Base-by-base conservation (phyloP, 2,329 filamentous ascomycete species). In the Drechslera avenae region DNA sequence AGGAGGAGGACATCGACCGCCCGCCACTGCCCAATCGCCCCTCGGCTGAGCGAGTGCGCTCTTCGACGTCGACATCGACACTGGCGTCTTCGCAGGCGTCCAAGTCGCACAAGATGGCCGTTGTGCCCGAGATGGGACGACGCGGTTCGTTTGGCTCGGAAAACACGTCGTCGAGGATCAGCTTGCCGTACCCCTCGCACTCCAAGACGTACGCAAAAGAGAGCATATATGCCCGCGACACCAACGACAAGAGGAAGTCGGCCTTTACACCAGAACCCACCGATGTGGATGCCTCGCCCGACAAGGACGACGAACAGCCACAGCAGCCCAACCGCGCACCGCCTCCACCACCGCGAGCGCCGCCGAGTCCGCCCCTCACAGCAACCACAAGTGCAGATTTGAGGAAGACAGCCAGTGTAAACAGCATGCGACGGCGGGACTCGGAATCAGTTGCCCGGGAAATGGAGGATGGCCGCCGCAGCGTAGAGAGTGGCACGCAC, bases 171-270 rank as follows among this genome's bases (percentile, higher is more conserved):
- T 73, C 75, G 33, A 64, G 72, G 42, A 64, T 73, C 31, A 73
- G 71, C 56, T 63, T 89, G 34, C 87, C 90, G 5, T 96, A 96
- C 69, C 90, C 91, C 1, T 81, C 82, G 9, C 91, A 95, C 74
- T 94, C 89, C 75, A 97, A 95, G 75, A 89, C 89, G 10, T 90
- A 96, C 73, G 95, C 91, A 79, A 94, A 91, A 73, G 93, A 97
- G 76, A 84, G 86, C 36, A 84, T 96, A 46, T 81, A 84, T 58
- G 86, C 84, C 67, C 79, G 72, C 43, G 76, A 77, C 30, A 71
- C 75, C 13, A 39, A 64, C 12, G 56, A 63, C 19, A 71, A 68
- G 43, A 57, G 67, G 18, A 70, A 64, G 60, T 57, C 51, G 49
- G 63, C 52, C 46, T 64, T 55, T 64, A 73, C 64, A 63, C 76